Base-by-base conservation (phyloP, 176 grass and related monocot genomes). In the Cenchrus fungigraminus region DNA sequence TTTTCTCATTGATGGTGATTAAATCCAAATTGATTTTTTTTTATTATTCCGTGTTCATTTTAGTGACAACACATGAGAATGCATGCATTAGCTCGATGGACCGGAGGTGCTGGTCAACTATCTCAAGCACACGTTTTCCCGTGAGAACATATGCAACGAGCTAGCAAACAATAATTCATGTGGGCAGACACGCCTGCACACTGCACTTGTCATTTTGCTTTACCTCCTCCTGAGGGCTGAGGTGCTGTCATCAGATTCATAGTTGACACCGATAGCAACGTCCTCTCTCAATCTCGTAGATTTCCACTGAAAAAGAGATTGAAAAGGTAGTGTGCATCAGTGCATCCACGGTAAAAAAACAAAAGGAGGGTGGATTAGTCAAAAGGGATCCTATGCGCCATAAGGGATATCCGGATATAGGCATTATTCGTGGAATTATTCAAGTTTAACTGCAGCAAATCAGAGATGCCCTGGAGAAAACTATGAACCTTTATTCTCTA, bases 251-350 rank as follows among this genome's bases (percentile, higher is more conserved):
- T 69, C 12, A 40, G 49, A 71, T 53, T 53, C 2, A 53, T 53
- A 53, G 6, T 57, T 78, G 58, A 73, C 44, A 52, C 49, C 7
- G 74, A 90, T 12, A 59, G 67, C 84, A 86, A 83, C 79, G 9
- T 61, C 65, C 81, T 85, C 76, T 52, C 42, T n/a, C 49, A 19
- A 40, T 60, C 79, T 9, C 15, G 29, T 52, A 65, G 84, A 86
- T 73, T 77, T 78, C 40, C 47, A 64, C 47, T 1, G 73, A 16
- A 45, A 49, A 71, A 54, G 53, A 43, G 14, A 59, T 47, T 45
- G 15, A 52, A 40, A 54, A 72, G 8, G 34, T 1, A 47, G 17
- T 65, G 58, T 65, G 58, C 10, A 34, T 25, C 25, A 25, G 25
- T 25, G 25, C 25, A 74, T 40, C 15, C 78, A 22, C 45, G 0